A percentile compares a stretch with the other conserved stretches of the same genome.
Evolutionary conservation across 2,329 filamentous ascomycete genomes (phyloP).

Genomic region (Thelonectria rubi): DNA sequence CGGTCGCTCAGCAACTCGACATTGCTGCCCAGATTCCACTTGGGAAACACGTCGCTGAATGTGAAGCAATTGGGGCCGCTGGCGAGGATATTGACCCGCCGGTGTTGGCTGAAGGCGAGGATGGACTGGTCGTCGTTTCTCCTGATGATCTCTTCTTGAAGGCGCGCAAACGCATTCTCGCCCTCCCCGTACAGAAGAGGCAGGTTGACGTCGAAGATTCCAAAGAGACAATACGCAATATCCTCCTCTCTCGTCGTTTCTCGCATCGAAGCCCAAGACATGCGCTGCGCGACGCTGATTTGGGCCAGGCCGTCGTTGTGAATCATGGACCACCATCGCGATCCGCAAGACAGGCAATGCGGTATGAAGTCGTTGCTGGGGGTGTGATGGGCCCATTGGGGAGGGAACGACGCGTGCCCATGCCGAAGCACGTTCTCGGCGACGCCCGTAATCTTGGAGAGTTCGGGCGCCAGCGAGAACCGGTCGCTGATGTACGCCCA

Average conservation of each 20-base stretch:
- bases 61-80: constrained; percentile 16
- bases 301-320: constrained; percentile 18
- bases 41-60: constrained; percentile 9
- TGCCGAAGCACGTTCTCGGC: constrained; percentile 11
- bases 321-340: constrained; percentile 11
- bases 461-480: constrained; percentile 11
- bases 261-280: constrained; percentile 19
- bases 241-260: constrained; percentile 32
- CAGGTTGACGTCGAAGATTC: constrained; percentile 34
- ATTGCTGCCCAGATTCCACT: constrained; percentile 3
- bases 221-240: constrained; percentile 33
- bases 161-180: constrained; percentile 26
- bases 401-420: constrained; percentile 12
- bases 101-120: constrained; percentile 20
- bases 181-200: constrained; percentile 37
- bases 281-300: constrained; percentile 17
- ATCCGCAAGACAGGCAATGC: constrained; percentile 13
- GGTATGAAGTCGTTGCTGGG: constrained; percentile 12
- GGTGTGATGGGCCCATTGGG: constrained; percentile 8
- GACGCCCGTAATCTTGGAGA: constrained; percentile 37
- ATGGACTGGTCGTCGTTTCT: constrained; percentile 25
- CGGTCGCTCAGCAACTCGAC: constrained; percentile 10
- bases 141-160: constrained; percentile 36
- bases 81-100: constrained; percentile 9
- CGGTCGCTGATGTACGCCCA: constrained; percentile 42